A percentile compares a stretch with the other conserved stretches of the same genome.
Evolutionary conservation across 208 protist species (phyloP).

Genomic region (Plasmodiophora brassicae): DNA sequence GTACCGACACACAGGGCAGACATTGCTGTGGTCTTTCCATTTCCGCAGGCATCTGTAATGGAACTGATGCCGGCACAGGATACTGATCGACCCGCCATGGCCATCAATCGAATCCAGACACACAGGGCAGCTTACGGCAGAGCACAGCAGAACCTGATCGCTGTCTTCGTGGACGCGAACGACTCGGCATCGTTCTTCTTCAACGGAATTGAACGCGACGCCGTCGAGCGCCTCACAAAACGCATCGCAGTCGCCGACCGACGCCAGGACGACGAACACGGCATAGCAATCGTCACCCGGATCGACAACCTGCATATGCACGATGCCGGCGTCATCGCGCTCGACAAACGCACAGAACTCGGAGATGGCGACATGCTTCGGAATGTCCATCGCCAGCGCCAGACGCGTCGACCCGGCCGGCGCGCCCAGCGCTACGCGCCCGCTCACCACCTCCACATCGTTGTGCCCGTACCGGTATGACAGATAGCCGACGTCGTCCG

Average conservation of each 20-base stretch:
- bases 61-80: slow-evolving; percentile 21
- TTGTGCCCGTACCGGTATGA: neutral
- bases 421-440: neutral
- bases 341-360: slow-evolving; percentile 16
- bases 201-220: neutral
- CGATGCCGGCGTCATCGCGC: neutral
- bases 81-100: neutral
- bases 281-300: neutral
- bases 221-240: neutral
- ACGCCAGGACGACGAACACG: neutral
- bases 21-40: slow-evolving; percentile 2
- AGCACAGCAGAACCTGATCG: neutral
- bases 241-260: neutral
- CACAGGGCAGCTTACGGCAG: neutral
- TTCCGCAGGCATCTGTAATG: neutral
- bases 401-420: neutral
- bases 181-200: neutral
- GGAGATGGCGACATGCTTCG: neutral
- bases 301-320: slow-evolving; percentile 2
- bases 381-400: neutral
- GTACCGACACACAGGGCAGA: neutral
- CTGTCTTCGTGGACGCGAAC: neutral
- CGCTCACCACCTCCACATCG: neutral
- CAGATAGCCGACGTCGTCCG: neutral
- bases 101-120: neutral